Evolutionary conservation across 495 filamentous ascomycete species (phyloP).

Genomic region (Pseudomonodictys pantanalensis): DNA sequence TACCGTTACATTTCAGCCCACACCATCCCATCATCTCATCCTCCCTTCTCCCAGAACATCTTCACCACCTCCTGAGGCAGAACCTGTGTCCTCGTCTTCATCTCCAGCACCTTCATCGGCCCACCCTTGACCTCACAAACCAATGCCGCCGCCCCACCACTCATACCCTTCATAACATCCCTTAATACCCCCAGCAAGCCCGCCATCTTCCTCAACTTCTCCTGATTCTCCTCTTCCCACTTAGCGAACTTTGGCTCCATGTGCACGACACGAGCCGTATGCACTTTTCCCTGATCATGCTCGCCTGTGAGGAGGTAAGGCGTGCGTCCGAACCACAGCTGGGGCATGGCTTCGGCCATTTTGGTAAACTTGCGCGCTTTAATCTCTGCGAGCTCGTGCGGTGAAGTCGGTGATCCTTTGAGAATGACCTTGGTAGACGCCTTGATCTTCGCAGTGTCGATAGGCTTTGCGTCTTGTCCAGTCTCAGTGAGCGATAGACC

Average conservation of each 20-base stretch:
- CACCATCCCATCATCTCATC: no score
- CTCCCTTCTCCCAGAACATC: no score
- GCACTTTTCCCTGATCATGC: neutral
- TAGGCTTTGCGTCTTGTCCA: neutral
- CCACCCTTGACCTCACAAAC: neutral
- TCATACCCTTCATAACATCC: neutral
- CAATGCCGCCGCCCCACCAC: neutral
- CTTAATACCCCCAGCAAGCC: neutral
- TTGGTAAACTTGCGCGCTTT: neutral
- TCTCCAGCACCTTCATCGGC: neutral
- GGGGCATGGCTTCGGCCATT: neutral
- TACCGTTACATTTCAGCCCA: no score
- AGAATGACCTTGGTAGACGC: neutral
- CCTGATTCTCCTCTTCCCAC: slow-evolving; percentile 1
- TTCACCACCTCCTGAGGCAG: slow-evolving; percentile 3
- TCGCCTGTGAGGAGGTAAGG: neutral
- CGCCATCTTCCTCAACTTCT: slow-evolving; percentile 3
- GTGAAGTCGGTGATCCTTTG: neutral
- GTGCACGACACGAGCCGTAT: neutral
- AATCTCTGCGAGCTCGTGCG: slow-evolving; percentile 2
- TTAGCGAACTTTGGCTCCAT: neutral
- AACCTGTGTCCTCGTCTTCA: neutral
- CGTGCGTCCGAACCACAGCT: slow-evolving; percentile 3
- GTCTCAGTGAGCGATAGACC: neutral
- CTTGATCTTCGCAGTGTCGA: no score